These are phyloP conservation scores for Barnettozyma sucrosica DNA, from an alignment of 805 yeast genomes.

Conservation along the genomic window DNA sequence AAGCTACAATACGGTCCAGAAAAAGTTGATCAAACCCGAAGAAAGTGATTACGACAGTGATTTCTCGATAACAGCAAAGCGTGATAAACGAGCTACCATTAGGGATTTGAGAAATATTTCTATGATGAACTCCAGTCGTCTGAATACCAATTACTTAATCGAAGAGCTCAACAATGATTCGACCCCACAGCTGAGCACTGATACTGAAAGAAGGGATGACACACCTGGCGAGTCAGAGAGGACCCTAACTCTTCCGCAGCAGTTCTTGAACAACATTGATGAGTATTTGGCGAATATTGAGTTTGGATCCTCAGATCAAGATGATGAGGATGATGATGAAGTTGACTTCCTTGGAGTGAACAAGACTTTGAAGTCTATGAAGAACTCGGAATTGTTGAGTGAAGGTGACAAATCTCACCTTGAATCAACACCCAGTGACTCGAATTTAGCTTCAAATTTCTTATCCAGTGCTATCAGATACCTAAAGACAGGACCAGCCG, in stretches of 20 bases:
- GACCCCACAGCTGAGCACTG: not conserved
- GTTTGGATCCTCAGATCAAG: conserved; percentile 14
- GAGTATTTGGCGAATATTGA: conserved; percentile 22
- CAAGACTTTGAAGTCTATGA: conserved; percentile 13
- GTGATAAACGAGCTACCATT: conserved; percentile 8
- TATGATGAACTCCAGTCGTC: conserved; percentile 15
- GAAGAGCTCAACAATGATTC: conserved; percentile 13
- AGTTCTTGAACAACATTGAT: conserved; percentile 25
- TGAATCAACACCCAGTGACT: conserved; percentile 1
- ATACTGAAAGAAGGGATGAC: not conserved
- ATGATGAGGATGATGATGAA: conserved; percentile 20
- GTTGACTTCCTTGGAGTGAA: conserved; percentile 22
- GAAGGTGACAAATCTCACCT: conserved; percentile 7
- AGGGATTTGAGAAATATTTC: conserved; percentile 21
- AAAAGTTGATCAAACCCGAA: conserved; percentile 63
- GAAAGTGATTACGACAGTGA: conserved; percentile 34
- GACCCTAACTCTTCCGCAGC: conserved; percentile 25
- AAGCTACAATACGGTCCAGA: conserved; percentile 80
- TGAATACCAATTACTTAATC: conserved; percentile 24
- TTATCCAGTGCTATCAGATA: conserved; percentile 19
- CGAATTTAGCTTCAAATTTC: conserved; percentile 7
- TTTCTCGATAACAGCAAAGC: conserved; percentile 18
- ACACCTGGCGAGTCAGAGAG: conserved; percentile 3
- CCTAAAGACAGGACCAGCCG: conserved; percentile 5
- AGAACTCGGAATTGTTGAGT: conserved; percentile 4